Evolutionary conservation across 2,329 filamentous ascomycete genomes (phyloP).

Genomic region (Simplicillium aogashimaense): DNA sequence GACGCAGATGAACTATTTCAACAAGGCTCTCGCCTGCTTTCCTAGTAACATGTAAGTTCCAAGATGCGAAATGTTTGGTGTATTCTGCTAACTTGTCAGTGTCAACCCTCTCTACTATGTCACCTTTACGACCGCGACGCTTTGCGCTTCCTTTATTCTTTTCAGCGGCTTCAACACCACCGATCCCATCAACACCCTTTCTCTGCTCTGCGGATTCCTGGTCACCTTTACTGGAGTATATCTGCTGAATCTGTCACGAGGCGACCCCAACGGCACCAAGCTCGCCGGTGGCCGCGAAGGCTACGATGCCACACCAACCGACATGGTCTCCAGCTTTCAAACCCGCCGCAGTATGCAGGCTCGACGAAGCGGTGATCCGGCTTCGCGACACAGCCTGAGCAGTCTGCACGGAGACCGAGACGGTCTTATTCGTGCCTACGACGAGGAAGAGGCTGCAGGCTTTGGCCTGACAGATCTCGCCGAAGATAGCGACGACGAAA

Average conservation of each 20-base stretch:
- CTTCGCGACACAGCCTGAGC: conserved; percentile 50
- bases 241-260: conserved; percentile 86
- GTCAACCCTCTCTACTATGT: conserved; percentile 97
- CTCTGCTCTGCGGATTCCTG: conserved; percentile 84
- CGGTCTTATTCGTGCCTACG: conserved; percentile 80
- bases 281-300: conserved; percentile 50
- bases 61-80: neutral
- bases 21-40: conserved; percentile 95
- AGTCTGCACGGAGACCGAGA: conserved; percentile 62
- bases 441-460: conserved; percentile 65
- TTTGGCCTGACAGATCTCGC: conserved; percentile 73
- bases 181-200: conserved; percentile 83
- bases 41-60: conserved; percentile 83
- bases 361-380: conserved; percentile 59
- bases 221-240: conserved; percentile 95
- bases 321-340: conserved; percentile 80
- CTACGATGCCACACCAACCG: conserved; percentile 77
- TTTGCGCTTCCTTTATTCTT: conserved; percentile 90
- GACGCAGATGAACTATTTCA: conserved; percentile 99
- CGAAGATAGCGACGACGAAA: conserved; percentile 63
- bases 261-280: conserved; percentile 72
- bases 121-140: conserved; percentile 89
- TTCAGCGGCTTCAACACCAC: conserved; percentile 95
- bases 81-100: conserved; percentile 33
- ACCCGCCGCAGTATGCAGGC: conserved; percentile 92